A percentile compares a stretch with the other conserved stretches of the same genome.
Conservation (phyloP, 768 basidiomycete species). For the Collybia sordida region DNA sequence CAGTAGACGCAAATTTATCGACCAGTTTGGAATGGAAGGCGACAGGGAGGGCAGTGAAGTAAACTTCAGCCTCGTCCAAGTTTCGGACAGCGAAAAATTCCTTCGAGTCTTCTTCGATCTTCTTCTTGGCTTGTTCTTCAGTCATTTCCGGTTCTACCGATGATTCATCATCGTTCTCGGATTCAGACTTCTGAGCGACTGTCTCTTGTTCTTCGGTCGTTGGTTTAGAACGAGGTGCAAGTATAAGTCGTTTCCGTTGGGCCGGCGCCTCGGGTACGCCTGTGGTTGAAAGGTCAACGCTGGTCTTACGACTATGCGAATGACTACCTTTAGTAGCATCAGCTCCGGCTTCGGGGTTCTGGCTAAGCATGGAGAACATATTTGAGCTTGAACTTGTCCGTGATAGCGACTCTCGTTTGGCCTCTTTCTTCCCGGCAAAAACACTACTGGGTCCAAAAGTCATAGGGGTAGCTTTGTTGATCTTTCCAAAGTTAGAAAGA, state of each 20-base stretch:
- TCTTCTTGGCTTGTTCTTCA: constrained; percentile 66
- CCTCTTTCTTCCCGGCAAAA: constrained; percentile 72
- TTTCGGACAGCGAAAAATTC: constrained; percentile 87
- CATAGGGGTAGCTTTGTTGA: constrained; percentile 62
- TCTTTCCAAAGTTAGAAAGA: constrained; percentile 86
- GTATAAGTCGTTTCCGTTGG: constrained; percentile 70
- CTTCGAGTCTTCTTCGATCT: constrained; percentile 79
- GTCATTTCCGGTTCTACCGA: constrained; percentile 53
- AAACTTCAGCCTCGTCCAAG: constrained; percentile 84
- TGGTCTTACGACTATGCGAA: constrained; percentile 48
- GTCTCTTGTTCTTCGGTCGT: constrained; percentile 38
- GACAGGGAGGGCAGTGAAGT: constrained; percentile 74
- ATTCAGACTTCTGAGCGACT: constrained; percentile 42
- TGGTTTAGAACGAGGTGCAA: constrained; percentile 79
- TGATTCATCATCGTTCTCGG: constrained; percentile 42
- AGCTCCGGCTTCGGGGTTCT: constrained; percentile 52
- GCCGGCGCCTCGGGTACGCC: constrained; percentile 44
- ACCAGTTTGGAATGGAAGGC: constrained; percentile 66
- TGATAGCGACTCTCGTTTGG: constrained; percentile 72
- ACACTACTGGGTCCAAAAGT: constrained; percentile 86
- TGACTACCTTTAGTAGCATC: constrained; percentile 57
- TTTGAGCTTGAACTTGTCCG: constrained; percentile 79
- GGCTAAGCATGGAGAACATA: constrained; percentile 86
- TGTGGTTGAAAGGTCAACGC: constrained; percentile 46
- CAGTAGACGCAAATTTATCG: constrained; percentile 69